phyloP scores from a whole-genome alignment of 106 monocot genomes.

The Phalaenopsis equestris region DNA sequence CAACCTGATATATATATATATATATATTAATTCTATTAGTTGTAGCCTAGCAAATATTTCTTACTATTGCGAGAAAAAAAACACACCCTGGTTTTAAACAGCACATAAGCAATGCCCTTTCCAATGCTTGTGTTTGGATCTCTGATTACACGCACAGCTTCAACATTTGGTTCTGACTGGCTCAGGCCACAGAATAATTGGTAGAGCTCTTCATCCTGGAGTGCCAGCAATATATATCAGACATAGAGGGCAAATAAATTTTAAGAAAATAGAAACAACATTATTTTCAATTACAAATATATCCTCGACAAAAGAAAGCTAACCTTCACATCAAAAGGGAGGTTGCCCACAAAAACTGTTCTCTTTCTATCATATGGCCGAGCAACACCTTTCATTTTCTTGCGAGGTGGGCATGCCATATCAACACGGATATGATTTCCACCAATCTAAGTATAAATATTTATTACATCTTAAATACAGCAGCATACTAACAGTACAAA shows the following conservation, averaged over 20 bases:
- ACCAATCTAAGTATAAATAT: constrained; percentile 39
- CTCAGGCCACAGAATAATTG: constrained; percentile 52
- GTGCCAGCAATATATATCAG: neutral
- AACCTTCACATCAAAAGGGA: constrained; percentile 95
- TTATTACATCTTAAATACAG: constrained; percentile 4
- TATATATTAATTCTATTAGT: too few relatives aligned
- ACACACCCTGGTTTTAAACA: constrained; percentile 92
- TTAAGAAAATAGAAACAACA: neutral
- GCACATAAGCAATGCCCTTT: constrained; percentile 89
- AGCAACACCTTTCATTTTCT: constrained; percentile 74
- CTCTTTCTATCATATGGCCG: constrained; percentile 81
- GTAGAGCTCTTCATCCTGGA: constrained; percentile 94
- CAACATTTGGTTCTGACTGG: constrained; percentile 40
- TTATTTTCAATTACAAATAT: neutral
- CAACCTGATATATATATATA: too few relatives aligned
- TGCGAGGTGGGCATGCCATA: constrained; percentile 90
- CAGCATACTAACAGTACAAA: neutral
- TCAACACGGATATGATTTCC: constrained; percentile 96
- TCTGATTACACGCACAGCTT: constrained; percentile 85
- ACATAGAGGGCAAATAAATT: neutral
- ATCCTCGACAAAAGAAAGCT: neutral
- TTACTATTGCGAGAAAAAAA: neutral
- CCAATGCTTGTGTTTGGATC: constrained; percentile 83
- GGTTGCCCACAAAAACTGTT: constrained; percentile 92
- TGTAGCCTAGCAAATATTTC: neutral